phyloP scores from a whole-genome alignment of 2,329 filamentous ascomycete species.

The Fusarium nodosum region DNA sequence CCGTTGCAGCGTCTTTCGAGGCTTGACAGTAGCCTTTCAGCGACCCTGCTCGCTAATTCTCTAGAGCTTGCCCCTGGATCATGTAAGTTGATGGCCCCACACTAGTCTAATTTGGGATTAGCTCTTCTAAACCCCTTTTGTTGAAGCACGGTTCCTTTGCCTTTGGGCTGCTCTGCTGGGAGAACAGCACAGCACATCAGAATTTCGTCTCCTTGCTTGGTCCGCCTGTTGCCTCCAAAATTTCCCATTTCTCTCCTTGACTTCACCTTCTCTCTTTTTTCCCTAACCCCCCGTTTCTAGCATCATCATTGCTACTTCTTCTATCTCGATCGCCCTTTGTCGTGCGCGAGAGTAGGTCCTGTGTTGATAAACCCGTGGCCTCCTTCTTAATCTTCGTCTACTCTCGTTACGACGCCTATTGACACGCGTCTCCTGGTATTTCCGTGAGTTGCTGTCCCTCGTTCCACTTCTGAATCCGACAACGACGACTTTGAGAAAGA shows the following conservation, averaged over 20 bases:
- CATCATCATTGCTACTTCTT: slow-evolving; percentile 57
- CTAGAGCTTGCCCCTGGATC: slow-evolving; percentile 47
- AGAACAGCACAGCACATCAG: slow-evolving; percentile 54
- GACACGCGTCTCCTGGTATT: slow-evolving; percentile 54
- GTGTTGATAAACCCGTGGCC: slow-evolving; percentile 42
- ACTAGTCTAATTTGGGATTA: slow-evolving; percentile 49
- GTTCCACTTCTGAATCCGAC: slow-evolving; percentile 38
- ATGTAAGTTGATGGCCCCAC: slow-evolving; percentile 37
- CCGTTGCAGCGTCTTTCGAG: slow-evolving; percentile 6
- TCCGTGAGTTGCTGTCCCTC: slow-evolving; percentile 48
- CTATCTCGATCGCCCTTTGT: slow-evolving; percentile 49
- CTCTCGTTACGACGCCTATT: slow-evolving; percentile 51
- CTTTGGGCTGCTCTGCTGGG: slow-evolving; percentile 48
- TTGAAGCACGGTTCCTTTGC: slow-evolving; percentile 47
- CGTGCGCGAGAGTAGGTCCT: slow-evolving; percentile 49
- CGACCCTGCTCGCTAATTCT: slow-evolving; percentile 51
- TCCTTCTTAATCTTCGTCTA: slow-evolving; percentile 48
- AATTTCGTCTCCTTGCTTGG: slow-evolving; percentile 52
- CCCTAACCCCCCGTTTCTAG: slow-evolving; percentile 45
- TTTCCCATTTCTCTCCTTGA: slow-evolving; percentile 50
- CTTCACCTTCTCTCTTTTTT: slow-evolving; percentile 46
- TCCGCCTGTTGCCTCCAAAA: slow-evolving; percentile 51
- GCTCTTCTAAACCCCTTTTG: slow-evolving; percentile 54
- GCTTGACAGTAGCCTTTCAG: slow-evolving; percentile 34
- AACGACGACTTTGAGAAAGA: slow-evolving; percentile 35